Percentiles rank a stretch among this genome's conserved stretches.
phyloP scores from a whole-genome alignment of 768 basidiomycete species.

The Heimioporus sp. region DNA sequence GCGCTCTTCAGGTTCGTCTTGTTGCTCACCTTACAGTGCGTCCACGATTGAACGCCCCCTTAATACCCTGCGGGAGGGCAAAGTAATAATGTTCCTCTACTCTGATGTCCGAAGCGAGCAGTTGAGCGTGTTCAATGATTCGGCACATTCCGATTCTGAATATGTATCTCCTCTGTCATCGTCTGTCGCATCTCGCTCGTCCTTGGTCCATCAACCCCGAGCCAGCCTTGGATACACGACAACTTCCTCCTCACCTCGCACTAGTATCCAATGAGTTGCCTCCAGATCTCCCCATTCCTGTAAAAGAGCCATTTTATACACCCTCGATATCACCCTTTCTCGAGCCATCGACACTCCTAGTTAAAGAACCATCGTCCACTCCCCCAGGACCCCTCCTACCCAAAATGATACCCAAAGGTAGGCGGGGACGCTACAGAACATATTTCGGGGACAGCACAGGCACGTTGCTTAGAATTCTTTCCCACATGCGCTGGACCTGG shows the following conservation, averaged over 20 bases:
- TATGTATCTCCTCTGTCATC: conserved; percentile 17
- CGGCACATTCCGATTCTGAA: conserved; percentile 17
- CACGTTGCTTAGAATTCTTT: conserved; percentile 17
- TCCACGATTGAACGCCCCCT: too few species aligned
- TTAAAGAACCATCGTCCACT: conserved; percentile 49
- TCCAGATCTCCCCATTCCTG: conserved; percentile 45
- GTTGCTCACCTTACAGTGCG: too few species aligned
- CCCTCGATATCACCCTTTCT: conserved; percentile 66
- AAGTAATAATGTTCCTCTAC: too few species aligned
- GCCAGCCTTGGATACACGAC: conserved; percentile 12
- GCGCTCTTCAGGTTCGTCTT: too few species aligned
- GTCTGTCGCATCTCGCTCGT: conserved; percentile 14
- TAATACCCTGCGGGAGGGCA: too few species aligned
- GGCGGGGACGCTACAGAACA: conserved; percentile 63
- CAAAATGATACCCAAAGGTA: conserved; percentile 54
- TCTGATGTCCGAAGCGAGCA: too few species aligned
- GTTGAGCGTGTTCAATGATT: not conserved
- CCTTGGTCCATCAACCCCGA: conserved; percentile 73
- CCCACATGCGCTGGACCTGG: not conserved
- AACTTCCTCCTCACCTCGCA: conserved; percentile 26
- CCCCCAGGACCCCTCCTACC: conserved; percentile 63
- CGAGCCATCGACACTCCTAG: conserved; percentile 55
- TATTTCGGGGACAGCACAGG: conserved; percentile 72
- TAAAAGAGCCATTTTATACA: conserved; percentile 56
- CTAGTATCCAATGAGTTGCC: conserved; percentile 39